Base-by-base conservation (phyloP, 2,329 filamentous ascomycete species). In the Emergomyces africanus region DNA sequence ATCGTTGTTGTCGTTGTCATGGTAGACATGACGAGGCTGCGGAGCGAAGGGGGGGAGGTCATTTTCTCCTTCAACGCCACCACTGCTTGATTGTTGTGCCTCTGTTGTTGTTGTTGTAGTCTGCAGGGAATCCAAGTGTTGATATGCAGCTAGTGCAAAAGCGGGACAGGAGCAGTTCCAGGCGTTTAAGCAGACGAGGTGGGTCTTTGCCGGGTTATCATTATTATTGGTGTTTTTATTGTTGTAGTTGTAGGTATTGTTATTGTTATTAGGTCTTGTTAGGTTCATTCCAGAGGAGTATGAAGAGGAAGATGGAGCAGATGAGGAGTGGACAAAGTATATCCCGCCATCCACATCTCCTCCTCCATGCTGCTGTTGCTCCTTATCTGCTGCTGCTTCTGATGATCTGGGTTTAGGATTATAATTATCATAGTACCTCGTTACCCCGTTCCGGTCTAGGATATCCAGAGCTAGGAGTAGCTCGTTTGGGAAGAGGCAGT, bases 131-230 rank as follows among this genome's bases (percentile, higher is more conserved):
- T 37, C 41, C 48, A 48, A 5, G 42, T 59, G 46, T 44, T 57
- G 37, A 51, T 90, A 91, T 2, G 86, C 82, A 23, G 85, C 78
- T 62, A 95, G 85, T 0, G 86, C 81, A 71, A 97, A 97, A 1
- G 84, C 85, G 3, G 90, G 87, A 75, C 94, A 99, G 0, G 84
- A 89, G 72, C 94, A 99, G 71, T 87, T 90, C 94, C 94, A 97
- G 1, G 86, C 83, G 0, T 71, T 66, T 1, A 91, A 79, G 10
- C 85, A 82, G 18, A 97, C 88, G 65, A 88, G 78, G 72, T 96
- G 95, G 15, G 56, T 69, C 51, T 58, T 64, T 62, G 18, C 0
- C 9, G 23, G 20, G 44, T 14, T 68, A 60, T 54, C 59, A 51
- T 57, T 58, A 51, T 57, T 58, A 57, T 63, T 37, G 5, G 10